Percentiles rank a stretch among this genome's conserved stretches.
These are phyloP conservation scores for Brassica incana DNA, from an alignment of 345 rosid genomes.

Conservation along the genomic window DNA sequence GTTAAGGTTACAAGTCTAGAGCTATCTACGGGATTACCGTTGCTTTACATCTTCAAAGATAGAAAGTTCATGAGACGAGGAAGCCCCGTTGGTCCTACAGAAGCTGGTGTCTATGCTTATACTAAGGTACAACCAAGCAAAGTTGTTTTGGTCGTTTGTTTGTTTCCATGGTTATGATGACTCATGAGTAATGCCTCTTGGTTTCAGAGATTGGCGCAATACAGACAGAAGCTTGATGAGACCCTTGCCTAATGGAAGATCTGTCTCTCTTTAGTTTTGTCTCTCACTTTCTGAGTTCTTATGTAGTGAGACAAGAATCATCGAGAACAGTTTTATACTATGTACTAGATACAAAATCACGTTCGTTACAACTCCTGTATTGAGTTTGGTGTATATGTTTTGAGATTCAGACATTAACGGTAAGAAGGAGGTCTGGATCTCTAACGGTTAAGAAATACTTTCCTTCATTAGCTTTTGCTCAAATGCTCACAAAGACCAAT, in stretches of 20 bases:
- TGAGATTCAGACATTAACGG: conserved; percentile 42
- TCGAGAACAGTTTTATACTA: conserved; percentile 16
- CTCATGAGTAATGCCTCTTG: conserved; percentile 8
- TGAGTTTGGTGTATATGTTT: conserved; percentile 35
- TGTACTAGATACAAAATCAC: conserved; percentile 12
- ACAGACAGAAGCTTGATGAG: conserved; percentile 92
- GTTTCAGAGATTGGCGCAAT: conserved; percentile 74
- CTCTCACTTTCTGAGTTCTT: background rate
- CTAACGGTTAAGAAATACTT: conserved; percentile 65
- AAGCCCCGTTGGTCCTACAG: conserved; percentile 83
- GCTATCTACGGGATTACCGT: conserved; percentile 88
- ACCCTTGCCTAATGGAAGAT: conserved; percentile 37
- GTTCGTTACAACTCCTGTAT: background rate
- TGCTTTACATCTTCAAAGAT: conserved; percentile 90
- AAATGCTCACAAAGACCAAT: conserved; percentile 63
- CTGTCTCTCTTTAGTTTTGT: background rate
- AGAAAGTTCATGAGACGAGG: conserved; percentile 89
- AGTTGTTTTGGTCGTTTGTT: background rate
- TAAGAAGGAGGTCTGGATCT: conserved; percentile 54
- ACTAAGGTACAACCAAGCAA: conserved; percentile 58
- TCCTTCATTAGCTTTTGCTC: conserved; percentile 65
- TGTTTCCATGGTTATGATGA: conserved; percentile 1
- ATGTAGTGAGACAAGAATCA: conserved; percentile 30
- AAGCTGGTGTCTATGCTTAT: conserved; percentile 97
- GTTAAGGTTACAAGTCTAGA: conserved; percentile 70